A percentile compares a stretch with the other conserved stretches of the same genome.
phyloP scores from a whole-genome alignment of 2,329 filamentous ascomycete genomes.

The Xylaria sp. region DNA sequence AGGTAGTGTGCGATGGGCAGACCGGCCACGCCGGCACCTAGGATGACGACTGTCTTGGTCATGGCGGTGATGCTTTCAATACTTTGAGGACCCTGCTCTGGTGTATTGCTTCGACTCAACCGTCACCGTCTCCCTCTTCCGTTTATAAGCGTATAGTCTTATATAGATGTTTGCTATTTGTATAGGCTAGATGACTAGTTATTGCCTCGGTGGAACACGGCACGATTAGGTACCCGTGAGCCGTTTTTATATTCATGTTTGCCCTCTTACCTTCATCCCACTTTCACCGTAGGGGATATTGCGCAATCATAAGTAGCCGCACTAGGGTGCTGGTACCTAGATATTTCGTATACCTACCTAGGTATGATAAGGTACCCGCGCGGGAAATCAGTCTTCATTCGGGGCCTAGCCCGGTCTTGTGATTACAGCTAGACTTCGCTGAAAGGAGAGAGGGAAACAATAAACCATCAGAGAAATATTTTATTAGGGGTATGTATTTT shows the following conservation, averaged over 20 bases:
- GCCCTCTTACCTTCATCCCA: no score
- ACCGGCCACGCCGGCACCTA: slow-evolving; percentile 61
- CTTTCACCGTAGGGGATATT: background rate
- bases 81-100: background rate
- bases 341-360: background rate
- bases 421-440: background rate
- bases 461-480: background rate
- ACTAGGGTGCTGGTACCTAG: background rate
- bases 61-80: slow-evolving; percentile 29
- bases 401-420: background rate
- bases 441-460: background rate
- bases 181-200: background rate
- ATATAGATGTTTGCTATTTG: background rate
- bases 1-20: slow-evolving; percentile 62
- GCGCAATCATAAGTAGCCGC: background rate
- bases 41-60: slow-evolving; percentile 57
- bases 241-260: background rate
- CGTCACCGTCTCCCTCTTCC: background rate
- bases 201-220: background rate
- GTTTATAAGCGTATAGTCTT: background rate
- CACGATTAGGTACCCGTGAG: background rate
- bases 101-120: background rate
- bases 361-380: no score
- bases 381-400: background rate
- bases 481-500: no score